These are phyloP conservation scores for Salix udensis DNA, from an alignment of 345 rosid genomes.

Conservation along the genomic window DNA sequence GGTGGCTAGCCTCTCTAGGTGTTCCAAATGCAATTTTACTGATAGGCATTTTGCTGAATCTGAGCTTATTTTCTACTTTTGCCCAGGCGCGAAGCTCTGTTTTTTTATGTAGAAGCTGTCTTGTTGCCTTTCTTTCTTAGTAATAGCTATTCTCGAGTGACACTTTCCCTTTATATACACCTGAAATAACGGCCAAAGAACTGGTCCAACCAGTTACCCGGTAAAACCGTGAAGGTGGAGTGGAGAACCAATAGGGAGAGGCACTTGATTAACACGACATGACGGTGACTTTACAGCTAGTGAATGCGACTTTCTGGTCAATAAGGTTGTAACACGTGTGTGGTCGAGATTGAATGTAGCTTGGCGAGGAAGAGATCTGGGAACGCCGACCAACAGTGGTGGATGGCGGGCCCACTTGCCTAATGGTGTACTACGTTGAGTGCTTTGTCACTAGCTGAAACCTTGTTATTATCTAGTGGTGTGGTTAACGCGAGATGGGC, in stretches of 20 bases:
- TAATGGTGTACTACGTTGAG: neutral
- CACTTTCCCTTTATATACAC: slow-evolving; percentile 11
- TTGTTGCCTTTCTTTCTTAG: neutral
- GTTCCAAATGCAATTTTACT: slow-evolving; percentile 53
- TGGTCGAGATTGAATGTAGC: slow-evolving; percentile 2
- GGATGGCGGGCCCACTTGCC: neutral
- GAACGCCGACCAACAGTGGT: slow-evolving; percentile 5
- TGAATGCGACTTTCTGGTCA: neutral
- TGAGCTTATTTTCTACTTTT: neutral
- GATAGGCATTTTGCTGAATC: slow-evolving; percentile 45
- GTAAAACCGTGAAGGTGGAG: neutral
- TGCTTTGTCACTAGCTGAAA: neutral
- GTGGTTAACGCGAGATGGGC: neutral
- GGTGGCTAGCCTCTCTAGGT: slow-evolving; percentile 61
- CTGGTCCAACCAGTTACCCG: slow-evolving; percentile 23
- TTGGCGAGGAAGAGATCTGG: neutral
- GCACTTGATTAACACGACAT: neutral
- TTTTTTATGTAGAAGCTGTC: neutral
- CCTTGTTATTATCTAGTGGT: neutral
- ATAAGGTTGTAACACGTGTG: neutral
- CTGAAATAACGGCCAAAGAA: slow-evolving; percentile 31
- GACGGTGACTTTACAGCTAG: slow-evolving; percentile 26
- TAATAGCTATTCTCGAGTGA: neutral
- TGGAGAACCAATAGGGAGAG: neutral
- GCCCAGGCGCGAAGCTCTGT: neutral